These are phyloP conservation scores for Solanum sparsipilum DNA, from an alignment of 257 asterid genomes.

Conservation along the genomic window DNA sequence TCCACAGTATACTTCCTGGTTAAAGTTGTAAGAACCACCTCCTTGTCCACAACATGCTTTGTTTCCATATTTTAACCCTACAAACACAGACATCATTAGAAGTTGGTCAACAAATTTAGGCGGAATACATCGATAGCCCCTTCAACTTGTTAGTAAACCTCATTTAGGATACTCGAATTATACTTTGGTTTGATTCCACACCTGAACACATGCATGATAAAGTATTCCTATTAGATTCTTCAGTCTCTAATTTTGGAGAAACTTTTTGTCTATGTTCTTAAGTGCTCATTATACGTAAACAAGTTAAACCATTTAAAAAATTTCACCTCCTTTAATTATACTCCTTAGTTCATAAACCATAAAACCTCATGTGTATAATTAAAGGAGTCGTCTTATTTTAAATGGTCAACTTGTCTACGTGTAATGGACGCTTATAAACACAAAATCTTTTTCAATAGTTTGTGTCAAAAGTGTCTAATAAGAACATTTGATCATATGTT, in stretches of 20 bases:
- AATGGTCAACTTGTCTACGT: background rate
- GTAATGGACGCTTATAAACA: background rate
- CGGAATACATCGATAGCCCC: background rate
- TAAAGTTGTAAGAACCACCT: slow-evolving; percentile 54
- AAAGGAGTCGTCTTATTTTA: background rate
- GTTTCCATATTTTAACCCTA: slow-evolving; percentile 58
- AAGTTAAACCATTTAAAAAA: too few relatives aligned
- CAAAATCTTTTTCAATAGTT: background rate
- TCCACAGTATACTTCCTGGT: slow-evolving; percentile 32
- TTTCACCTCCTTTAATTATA: too few relatives aligned
- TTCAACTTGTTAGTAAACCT: background rate
- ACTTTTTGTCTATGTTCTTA: background rate
- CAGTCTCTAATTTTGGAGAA: background rate
- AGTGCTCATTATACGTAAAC: background rate
- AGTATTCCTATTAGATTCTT: background rate
- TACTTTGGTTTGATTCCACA: background rate
- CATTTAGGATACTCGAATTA: background rate
- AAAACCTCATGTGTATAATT: background rate
- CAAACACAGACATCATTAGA: background rate
- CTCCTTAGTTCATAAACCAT: too few relatives aligned
- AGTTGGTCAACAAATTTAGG: background rate
- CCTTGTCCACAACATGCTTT: slow-evolving; percentile 80
- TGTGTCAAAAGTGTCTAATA: background rate
- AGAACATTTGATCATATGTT: background rate
- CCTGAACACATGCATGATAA: background rate